Evolutionary conservation across 2,329 filamentous ascomycete genomes (phyloP), one percentile per base, ranked within the genome.

Genomic region (Neonectria sp.): DNA sequence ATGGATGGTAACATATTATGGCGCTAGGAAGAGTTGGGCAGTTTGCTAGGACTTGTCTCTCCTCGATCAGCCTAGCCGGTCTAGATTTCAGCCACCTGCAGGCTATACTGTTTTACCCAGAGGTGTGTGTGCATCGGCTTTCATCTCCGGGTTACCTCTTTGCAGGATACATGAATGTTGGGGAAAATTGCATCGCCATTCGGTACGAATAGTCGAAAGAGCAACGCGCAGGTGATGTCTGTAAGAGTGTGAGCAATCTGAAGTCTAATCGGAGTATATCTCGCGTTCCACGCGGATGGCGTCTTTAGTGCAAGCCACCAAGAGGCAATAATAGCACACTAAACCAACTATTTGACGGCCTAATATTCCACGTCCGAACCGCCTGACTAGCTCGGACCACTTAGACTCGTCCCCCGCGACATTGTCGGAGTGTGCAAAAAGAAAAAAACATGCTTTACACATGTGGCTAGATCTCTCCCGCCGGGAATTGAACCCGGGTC

Each of bases 81-180:
- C 31, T 37, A 52, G 55, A 31, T 24, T 24, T 51, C 51, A 62
- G 60, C 60, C 52, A 62, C 52, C 43, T 51, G 60, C 60, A 51
- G 31, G 59, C 29, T 40, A 8, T 6, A 8, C 8, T 33, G 15
- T 17, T 53, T 45, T 12, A 17, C 21, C 8, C 9, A 0, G 11
- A 27, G 27, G 25, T 45, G n/a, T 6, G 12, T 29, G 11, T 13
- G 24, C 11, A 21, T 49, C 15, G 25, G 1, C 15, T 25, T 29
- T 49, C 46, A 49, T 24, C 46, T 29, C 13, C 13, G 25, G 24
- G 24, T 8, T 24, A 13, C 24, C 24, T 49, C 24, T 27, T 24
- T 11, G 24, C 12, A 4, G 13, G 11, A 27, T 24, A 13, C 13
- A 2, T 49, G 13, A 6, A 25, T 27, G 24, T 6, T 1, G 24